Evolutionary conservation across 305 asterid genomes (phyloP).

Genomic region (Coffea humblotiana): DNA sequence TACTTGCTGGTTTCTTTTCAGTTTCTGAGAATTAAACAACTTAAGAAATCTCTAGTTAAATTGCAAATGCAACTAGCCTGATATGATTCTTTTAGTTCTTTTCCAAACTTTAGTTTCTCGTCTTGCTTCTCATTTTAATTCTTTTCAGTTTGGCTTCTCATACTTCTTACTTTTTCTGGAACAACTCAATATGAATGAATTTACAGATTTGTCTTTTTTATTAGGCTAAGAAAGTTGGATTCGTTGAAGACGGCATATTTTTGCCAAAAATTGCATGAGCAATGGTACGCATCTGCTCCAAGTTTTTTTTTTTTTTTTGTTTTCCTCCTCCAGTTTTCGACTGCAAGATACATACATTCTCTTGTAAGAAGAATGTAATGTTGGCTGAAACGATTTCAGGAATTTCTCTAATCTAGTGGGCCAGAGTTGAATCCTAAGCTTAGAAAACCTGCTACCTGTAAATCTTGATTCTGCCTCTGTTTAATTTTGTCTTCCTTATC

Average conservation of each 20-base stretch:
- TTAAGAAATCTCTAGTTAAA: background rate
- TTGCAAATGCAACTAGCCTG: background rate
- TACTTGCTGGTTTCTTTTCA: background rate
- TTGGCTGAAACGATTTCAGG: no score
- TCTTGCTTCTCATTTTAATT: background rate
- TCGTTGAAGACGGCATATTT: background rate
- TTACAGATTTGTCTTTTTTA: background rate
- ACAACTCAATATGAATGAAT: background rate
- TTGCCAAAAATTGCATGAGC: background rate
- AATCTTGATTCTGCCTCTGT: background rate
- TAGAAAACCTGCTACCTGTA: background rate
- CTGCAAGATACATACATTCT: background rate
- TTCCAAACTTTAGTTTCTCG: background rate
- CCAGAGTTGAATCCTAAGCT: no score
- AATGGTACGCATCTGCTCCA: background rate
- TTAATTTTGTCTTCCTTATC: background rate
- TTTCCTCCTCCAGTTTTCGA: background rate
- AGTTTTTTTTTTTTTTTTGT: no score
- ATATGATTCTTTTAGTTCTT: background rate
- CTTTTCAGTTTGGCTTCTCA: background rate
- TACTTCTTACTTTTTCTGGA: background rate
- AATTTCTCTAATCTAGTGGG: no score
- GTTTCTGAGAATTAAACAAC: background rate
- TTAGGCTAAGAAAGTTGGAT: background rate
- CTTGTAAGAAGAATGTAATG: background rate